Base-by-base conservation (phyloP, 768 basidiomycete genomes). In the Omphalotus guepiniiformis region DNA sequence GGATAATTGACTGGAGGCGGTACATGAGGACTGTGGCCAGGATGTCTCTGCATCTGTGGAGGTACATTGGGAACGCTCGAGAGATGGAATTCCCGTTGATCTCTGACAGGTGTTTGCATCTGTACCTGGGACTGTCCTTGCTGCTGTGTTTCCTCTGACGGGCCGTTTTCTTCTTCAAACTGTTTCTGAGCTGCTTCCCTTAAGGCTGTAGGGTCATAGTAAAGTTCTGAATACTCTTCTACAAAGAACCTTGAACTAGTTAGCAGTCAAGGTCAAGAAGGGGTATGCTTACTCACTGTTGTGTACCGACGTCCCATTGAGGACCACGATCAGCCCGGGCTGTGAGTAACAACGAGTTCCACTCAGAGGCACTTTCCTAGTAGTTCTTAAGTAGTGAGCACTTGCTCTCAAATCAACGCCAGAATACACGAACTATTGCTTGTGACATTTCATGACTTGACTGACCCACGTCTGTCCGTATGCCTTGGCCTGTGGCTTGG, bases 231-330 rank as follows among this genome's bases (percentile, higher is more conserved):
- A 49, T 75, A 71, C 60, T 79, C 69, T 57, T 91, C 88, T 2
- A 88, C 82, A n/a, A 81, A 72, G 60, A 88, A 91, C 55, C 88
- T 91, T 49, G 28, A 22, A 9, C n/a, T 7, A 25, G 9, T 40
- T 13, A 35, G 48, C 19, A 23, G 13, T 19, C 8, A 13, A 12
- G 16, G 27, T 35, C 5, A 15, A 30, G 29, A 6, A n/a, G 26
- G 15, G 2, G 23, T 28, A 38, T 16, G 4, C 13, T 50, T 39
- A 74, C 85, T 55, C 55, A 91, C 89, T 86, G 83, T 61, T 92
- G 88, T 12, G 89, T 89, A 15, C 86, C 86, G 30, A 90, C 72
- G 61, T 92, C 89, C 88, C 88, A 92, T 57, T 90, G 88, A 3
- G 89, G 89, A 1, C 89, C 89, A 50, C 89, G 73, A 49, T 85